Evolutionary conservation across 2,329 filamentous ascomycete species (phyloP).

Genomic region (Lecanicillium sp.): DNA sequence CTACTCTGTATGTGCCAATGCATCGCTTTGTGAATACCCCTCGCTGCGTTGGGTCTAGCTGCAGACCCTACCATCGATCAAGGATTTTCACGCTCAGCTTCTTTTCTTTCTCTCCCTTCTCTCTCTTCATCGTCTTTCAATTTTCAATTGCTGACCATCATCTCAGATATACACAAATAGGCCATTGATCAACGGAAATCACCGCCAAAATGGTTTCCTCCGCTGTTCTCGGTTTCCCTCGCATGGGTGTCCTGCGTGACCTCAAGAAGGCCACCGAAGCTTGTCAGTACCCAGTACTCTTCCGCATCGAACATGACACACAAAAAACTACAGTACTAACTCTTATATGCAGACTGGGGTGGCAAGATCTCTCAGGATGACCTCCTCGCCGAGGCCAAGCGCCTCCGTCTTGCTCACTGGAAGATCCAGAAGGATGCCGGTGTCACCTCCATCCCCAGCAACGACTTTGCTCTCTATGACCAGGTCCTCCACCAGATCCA

Average conservation of each 20-base stretch:
- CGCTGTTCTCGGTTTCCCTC: constrained; percentile 94
- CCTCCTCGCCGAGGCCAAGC: constrained; percentile 91
- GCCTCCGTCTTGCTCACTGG: constrained; percentile 95
- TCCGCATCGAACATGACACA: neutral
- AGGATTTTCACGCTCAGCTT: neutral
- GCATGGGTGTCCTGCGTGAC: constrained; percentile 97
- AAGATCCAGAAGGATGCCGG: constrained; percentile 99
- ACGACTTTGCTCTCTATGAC: constrained; percentile 99
- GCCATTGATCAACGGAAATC: constrained; percentile 18
- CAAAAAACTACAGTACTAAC: constrained; percentile 16
- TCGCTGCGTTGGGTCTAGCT: too few relatives aligned
- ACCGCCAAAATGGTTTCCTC: constrained; percentile 56
- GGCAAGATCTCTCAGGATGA: constrained; percentile 91
- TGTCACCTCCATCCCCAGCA: constrained; percentile 96
- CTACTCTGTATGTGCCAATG: constrained; percentile 1
- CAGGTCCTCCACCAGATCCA: constrained; percentile 97
- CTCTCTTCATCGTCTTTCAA: neutral
- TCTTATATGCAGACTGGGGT: constrained; percentile 58
- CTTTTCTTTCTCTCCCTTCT: neutral
- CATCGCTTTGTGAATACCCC: neutral
- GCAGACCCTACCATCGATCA: neutral
- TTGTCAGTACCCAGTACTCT: constrained; percentile 50
- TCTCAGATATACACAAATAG: neutral
- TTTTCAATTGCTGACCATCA: neutral
- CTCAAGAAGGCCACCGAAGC: constrained; percentile 99